These are phyloP conservation scores for Pseudogymnoascus sp. DNA, from an alignment of 2,329 filamentous ascomycete species.

Conservation along the genomic window DNA sequence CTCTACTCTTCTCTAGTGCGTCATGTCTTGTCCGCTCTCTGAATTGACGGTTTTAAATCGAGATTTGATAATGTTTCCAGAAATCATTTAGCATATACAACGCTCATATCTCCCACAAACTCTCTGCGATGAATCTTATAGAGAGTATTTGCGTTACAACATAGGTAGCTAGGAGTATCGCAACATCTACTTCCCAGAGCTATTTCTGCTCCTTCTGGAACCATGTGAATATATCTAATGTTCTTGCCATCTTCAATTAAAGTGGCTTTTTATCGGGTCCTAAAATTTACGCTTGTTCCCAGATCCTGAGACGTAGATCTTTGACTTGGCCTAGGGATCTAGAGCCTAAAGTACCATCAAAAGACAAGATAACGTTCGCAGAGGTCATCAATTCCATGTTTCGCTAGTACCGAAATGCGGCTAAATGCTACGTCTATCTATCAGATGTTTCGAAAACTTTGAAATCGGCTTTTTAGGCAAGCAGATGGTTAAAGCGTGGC, in stretches of 20 bases:
- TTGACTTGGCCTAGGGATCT: neutral
- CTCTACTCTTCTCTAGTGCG: too few species aligned
- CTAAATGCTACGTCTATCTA: too few species aligned
- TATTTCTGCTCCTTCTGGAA: neutral
- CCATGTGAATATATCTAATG: neutral
- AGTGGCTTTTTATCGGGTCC: neutral
- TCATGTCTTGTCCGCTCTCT: too few species aligned
- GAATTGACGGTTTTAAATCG: too few species aligned
- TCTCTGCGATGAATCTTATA: neutral
- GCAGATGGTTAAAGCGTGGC: too few species aligned
- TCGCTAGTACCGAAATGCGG: too few species aligned
- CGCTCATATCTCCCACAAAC: neutral
- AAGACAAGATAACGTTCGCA: too few species aligned
- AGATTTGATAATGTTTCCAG: neutral
- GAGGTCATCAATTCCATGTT: too few species aligned
- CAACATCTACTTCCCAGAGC: neutral
- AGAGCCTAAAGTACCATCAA: neutral
- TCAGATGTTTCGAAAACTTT: too few species aligned
- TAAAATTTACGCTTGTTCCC: neutral
- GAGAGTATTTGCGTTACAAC: neutral
- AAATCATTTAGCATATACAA: neutral
- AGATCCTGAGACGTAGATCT: neutral
- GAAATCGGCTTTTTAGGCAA: too few species aligned
- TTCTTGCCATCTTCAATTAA: neutral
- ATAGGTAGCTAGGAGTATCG: neutral